Base-by-base conservation (phyloP, 768 basidiomycete species). In the Suillus brevipes region DNA sequence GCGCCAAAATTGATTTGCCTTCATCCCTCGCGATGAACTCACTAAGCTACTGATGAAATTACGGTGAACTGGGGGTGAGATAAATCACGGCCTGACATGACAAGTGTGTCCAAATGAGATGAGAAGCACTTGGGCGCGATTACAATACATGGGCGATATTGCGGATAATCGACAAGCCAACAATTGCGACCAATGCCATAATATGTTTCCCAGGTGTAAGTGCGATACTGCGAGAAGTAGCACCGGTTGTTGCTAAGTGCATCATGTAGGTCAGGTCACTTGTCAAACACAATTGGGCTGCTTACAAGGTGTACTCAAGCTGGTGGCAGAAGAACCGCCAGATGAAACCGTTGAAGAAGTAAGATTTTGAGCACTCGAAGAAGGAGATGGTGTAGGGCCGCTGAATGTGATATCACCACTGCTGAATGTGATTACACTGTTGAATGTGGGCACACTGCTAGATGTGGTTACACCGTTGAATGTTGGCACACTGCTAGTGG, bases 201-300 rank as follows among this genome's bases (percentile, higher is more conserved):
- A 59, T 36, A 14, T 60, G 59, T 28, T 60, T 28, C 14, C 60
- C 28, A 4, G 61, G 62, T 4, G 23, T 42, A 18, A 53, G 13
- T 10, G 67, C 62, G 1, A 65, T 60, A 55, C 49, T 28, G 34
- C 52, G 71, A 2, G 69, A 25, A 6, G 69, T 56, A 31, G 65
- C 64, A 16, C 47, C 58, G 9, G 25, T 20, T 31, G 16, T 36
- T 36, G 34, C 38, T 34, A 43, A 28, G n/a, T 67, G 40, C 4
- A 2, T 60, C n/a, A 34, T 23, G 6, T 28, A 14, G 42, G 23
- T 36, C 36, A 65, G 23, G n/a, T 14, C 12, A 52, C 6, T 9
- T 7, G 9, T 20, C 20, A 31, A 18, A 23, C 7, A 31, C 12
- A 18, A 16, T 23, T 6, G 28, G 20, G 34, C 49, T 12, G 63